Percentiles rank a stretch among this genome's conserved stretches.
These are phyloP conservation scores for Suillus hirtellus DNA, from an alignment of 768 basidiomycete species.

Conservation along the genomic window DNA sequence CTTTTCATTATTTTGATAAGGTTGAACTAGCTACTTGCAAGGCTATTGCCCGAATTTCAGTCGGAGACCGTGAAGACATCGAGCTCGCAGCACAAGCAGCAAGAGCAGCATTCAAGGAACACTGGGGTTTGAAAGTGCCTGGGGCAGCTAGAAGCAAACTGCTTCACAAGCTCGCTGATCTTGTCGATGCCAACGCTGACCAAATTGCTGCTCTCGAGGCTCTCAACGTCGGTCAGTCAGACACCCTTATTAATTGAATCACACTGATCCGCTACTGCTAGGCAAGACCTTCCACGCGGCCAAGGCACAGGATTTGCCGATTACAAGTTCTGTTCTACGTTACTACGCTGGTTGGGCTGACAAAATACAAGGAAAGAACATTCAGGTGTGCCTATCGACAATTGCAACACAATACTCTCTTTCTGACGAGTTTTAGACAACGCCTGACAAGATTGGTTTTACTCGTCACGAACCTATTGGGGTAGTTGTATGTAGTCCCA, in stretches of 20 bases:
- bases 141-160: constrained; percentile 55
- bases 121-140: constrained; percentile 66
- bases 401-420: background rate
- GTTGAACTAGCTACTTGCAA: constrained; percentile 59
- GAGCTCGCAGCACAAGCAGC: constrained; percentile 74
- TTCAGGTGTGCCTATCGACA: constrained; percentile 43
- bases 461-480: constrained; percentile 64
- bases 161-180: constrained; percentile 61
- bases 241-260: constrained; percentile 5
- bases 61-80: constrained; percentile 68
- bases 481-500: constrained; percentile 51
- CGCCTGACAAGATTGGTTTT: constrained; percentile 42
- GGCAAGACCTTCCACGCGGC: constrained; percentile 58
- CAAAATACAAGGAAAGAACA: constrained; percentile 75
- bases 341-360: constrained; percentile 94
- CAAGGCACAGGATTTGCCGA: constrained; percentile 48
- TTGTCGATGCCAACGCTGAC: constrained; percentile 62
- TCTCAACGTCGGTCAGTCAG: constrained; percentile 60
- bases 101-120: constrained; percentile 55
- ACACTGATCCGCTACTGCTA: constrained; percentile 19
- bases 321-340: constrained; percentile 50
- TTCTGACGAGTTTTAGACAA: constrained; percentile 25
- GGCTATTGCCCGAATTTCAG: constrained; percentile 54
- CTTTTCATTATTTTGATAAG: constrained; percentile 13
- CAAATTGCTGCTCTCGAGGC: constrained; percentile 74